These are phyloP conservation scores for Verticillium albo-atrum DNA, from an alignment of 2,329 filamentous ascomycete genomes.

Conservation along the genomic window DNA sequence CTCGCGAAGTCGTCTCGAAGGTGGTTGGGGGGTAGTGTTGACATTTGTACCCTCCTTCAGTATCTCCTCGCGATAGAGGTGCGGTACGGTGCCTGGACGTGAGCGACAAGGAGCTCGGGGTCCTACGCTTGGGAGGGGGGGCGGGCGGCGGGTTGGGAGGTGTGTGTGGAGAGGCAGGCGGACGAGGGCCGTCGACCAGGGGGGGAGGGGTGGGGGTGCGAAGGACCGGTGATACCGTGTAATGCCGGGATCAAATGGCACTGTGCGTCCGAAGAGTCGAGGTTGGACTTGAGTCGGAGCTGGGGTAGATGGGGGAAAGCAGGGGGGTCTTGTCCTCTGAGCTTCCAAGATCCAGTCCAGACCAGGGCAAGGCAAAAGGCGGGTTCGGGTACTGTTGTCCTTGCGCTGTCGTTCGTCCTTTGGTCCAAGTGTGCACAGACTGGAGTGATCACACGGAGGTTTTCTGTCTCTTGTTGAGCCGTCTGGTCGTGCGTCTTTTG, in stretches of 20 bases:
- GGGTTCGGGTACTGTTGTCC: background rate
- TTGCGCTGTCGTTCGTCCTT: background rate
- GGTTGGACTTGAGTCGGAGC: background rate
- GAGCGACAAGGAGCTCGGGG: constrained; percentile 24
- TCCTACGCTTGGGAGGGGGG: constrained; percentile 14
- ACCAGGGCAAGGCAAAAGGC: background rate
- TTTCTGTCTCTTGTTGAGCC: background rate
- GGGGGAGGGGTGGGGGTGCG: constrained; percentile 9
- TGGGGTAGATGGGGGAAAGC: constrained; percentile 1
- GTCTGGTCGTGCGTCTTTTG: background rate
- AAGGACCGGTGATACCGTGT: constrained; percentile 2
- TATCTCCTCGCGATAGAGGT: constrained; percentile 19
- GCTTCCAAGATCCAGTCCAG: background rate
- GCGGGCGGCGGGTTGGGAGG: constrained; percentile 5
- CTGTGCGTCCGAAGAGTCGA: background rate
- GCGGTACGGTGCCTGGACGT: constrained; percentile 32
- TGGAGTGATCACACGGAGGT: background rate
- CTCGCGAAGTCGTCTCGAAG: constrained; percentile 36
- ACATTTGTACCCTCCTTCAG: constrained; percentile 53
- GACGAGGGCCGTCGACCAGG: constrained; percentile 5
- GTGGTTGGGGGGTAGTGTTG: constrained; percentile 59
- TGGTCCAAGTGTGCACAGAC: background rate
- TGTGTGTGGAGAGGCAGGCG: constrained; percentile 12
- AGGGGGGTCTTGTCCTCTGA: constrained; percentile 12
- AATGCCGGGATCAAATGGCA: constrained; percentile 1